A percentile compares a stretch with the other conserved stretches of the same genome.
phyloP scores from a whole-genome alignment of 345 rosid species.

The Melaleuca quinquenervia region DNA sequence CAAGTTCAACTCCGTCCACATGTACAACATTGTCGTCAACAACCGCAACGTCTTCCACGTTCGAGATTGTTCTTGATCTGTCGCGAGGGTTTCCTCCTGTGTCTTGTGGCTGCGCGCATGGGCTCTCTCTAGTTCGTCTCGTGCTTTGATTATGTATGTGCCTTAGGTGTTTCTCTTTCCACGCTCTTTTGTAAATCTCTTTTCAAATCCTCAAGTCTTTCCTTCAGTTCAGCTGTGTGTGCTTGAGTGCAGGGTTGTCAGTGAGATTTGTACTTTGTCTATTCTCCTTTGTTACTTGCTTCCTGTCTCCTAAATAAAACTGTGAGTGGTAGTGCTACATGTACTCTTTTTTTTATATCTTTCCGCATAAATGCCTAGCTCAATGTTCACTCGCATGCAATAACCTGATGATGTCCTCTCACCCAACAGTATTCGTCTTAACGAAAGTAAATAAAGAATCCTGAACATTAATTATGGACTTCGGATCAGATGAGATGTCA shows the following conservation, averaged over 20 bases:
- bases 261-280: not conserved
- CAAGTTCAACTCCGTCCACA: conserved; percentile 67
- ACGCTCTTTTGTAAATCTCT: not conserved
- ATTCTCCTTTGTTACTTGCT: not conserved
- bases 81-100: not conserved
- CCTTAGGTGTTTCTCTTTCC: not conserved
- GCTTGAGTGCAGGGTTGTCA: not conserved
- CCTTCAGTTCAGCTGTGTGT: not conserved
- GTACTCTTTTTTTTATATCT: not conserved
- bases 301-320: not conserved
- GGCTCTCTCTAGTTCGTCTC: not conserved
- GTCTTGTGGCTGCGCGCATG: not conserved
- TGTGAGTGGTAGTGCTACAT: not conserved
- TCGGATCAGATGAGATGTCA: not conserved
- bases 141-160: not conserved
- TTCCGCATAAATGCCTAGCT: not conserved
- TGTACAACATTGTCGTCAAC: conserved; percentile 84
- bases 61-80: conserved; percentile 16
- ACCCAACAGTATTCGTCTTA: not conserved
- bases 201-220: not conserved
- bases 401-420: not conserved
- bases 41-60: conserved; percentile 81
- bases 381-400: not conserved
- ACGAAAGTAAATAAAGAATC: not conserved
- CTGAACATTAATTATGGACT: not conserved